A percentile compares a stretch with the other conserved stretches of the same genome.
phyloP scores from a whole-genome alignment of 352 stramenopile genomes.

The Globisporangium camurandrum region DNA sequence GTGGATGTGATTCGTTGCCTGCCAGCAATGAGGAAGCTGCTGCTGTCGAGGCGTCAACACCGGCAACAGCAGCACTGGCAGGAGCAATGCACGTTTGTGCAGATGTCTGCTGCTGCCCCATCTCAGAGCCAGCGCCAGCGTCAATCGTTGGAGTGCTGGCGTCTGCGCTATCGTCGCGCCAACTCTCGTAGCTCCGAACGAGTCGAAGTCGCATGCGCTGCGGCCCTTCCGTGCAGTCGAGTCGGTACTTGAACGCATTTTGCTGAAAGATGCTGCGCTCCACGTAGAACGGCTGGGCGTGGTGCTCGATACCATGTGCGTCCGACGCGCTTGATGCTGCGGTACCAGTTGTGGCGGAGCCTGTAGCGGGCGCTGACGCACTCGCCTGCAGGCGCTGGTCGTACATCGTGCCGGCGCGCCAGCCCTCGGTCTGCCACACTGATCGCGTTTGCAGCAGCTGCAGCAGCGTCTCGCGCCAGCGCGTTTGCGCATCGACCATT shows the following conservation, averaged over 20 bases:
- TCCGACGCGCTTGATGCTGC: too few relatives aligned
- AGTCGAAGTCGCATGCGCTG: constrained; percentile 44
- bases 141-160: background rate
- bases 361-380: background rate
- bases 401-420: constrained; percentile 9
- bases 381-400: background rate
- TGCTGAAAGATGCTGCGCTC: constrained; percentile 45
- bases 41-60: too few relatives aligned
- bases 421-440: constrained; percentile 34
- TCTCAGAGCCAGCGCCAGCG: background rate
- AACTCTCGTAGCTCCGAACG: constrained; percentile 25
- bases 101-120: too few relatives aligned
- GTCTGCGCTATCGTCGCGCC: background rate
- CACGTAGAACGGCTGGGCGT: constrained; percentile 9
- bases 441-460: constrained; percentile 31
- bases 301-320: too few relatives aligned
- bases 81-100: too few relatives aligned
- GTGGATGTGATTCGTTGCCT: too few relatives aligned
- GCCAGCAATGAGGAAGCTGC: too few relatives aligned
- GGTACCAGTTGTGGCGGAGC: background rate
- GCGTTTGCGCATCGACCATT: constrained; percentile 26
- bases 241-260: constrained; percentile 22
- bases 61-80: background rate
- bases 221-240: constrained; percentile 47
- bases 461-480: constrained; percentile 27